Conservation (phyloP, 257 asterid species). For the Plectranthus barbatus region DNA sequence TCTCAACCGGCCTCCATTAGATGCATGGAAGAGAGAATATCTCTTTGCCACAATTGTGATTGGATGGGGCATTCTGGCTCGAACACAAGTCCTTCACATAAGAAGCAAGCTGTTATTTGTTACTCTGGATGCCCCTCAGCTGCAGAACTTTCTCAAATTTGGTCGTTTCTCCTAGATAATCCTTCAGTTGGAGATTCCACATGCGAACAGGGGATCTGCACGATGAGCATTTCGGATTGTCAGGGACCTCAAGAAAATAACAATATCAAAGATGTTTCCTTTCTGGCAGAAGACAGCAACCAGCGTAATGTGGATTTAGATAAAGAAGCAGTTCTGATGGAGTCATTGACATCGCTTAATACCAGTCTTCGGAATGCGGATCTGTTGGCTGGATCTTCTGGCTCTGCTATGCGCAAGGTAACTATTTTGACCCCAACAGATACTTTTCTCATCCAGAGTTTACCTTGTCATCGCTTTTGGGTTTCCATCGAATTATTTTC, state of each 20-base stretch:
- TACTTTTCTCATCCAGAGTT: not conserved
- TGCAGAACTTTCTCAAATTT: constrained; percentile 65
- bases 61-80: constrained; percentile 59
- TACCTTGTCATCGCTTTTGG: not conserved
- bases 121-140: constrained; percentile 86
- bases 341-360: constrained; percentile 22
- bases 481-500: not conserved
- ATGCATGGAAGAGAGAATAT: constrained; percentile 56
- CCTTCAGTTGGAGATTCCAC: constrained; percentile 40
- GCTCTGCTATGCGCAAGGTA: constrained; percentile 49
- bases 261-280: constrained; percentile 19
- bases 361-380: constrained; percentile 21
- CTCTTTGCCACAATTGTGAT: constrained; percentile 82
- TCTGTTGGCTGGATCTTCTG: constrained; percentile 31
- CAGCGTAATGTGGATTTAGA: constrained; percentile 18
- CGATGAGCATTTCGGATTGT: constrained; percentile 37
- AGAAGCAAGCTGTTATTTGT: constrained; percentile 55
- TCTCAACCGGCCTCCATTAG: constrained; percentile 61
- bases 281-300: constrained; percentile 18
- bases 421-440: not conserved
- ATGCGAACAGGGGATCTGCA: constrained; percentile 49
- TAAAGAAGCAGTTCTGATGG: constrained; percentile 33
- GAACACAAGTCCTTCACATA: constrained; percentile 36
- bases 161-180: constrained; percentile 55
- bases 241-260: constrained; percentile 25